Evolutionary conservation across 2,329 filamentous ascomycete species (phyloP).

Genomic region (Fusarium decemcellulare): DNA sequence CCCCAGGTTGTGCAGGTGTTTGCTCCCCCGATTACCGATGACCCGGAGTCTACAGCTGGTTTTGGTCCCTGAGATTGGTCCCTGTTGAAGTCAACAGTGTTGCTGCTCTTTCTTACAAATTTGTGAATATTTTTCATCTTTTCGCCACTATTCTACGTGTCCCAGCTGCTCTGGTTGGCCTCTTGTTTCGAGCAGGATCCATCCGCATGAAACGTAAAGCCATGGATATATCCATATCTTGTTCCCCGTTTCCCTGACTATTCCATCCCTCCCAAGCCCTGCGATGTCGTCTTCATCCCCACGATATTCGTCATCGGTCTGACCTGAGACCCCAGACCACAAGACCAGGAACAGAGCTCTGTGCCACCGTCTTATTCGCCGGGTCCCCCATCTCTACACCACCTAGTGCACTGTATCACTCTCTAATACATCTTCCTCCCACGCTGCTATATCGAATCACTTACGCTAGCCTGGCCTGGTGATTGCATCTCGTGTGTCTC

Average conservation of each 20-base stretch:
- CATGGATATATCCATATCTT: background rate
- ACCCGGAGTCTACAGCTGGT: conserved; percentile 4
- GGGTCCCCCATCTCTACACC: conserved; percentile 13
- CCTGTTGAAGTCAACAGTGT: conserved; percentile 5
- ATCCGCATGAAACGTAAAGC: background rate
- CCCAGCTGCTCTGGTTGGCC: background rate
- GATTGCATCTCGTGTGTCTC: conserved; percentile 10
- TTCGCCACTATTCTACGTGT: background rate
- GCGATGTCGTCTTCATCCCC: conserved; percentile 45
- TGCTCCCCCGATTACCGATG: conserved; percentile 35
- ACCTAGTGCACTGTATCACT: conserved; percentile 9
- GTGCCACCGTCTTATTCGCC: conserved; percentile 33
- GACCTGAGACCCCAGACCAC: conserved; percentile 31
- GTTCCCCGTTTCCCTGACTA: conserved; percentile 6
- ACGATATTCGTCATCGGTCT: conserved; percentile 46
- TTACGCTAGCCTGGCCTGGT: conserved; percentile 16
- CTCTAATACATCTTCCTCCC: conserved; percentile 27
- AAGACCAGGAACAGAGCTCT: conserved; percentile 19
- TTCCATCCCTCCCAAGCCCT: conserved; percentile 4
- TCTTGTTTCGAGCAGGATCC: background rate
- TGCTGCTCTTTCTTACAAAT: background rate
- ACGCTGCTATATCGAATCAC: conserved; percentile 24
- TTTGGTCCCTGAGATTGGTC: background rate
- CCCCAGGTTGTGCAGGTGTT: conserved; percentile 11
- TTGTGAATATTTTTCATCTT: background rate